Evolutionary conservation across 805 yeast species (phyloP), one percentile per base, ranked within the genome.

Genomic region (Yarrowia bubula): DNA sequence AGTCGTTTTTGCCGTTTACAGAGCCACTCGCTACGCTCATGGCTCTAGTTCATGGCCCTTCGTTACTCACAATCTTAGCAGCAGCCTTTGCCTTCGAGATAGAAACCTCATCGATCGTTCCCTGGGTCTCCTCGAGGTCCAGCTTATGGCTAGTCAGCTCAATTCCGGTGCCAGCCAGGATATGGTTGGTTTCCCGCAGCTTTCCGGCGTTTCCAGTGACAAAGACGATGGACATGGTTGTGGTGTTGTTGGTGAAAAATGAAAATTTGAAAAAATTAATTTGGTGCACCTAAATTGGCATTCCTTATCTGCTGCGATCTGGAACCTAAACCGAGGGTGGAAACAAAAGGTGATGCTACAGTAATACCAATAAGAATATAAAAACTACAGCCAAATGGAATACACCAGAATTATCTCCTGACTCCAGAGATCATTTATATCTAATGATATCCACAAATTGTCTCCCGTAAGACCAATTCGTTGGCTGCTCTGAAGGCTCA

Each of bases 101-200:
- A 0, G 97, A 89, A 47, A 95, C 93, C 64, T 89, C 89, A 46
- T 86, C 87, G 55, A 92, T 83, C 22, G 93, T 77, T 35, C 97
- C 99, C 77, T 95, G 99, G 51, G 95, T 76, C 77, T 95, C 99
- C 60, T 87, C 95, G 17, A 95, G 79, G 73, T 95, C 99, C 37
- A 96, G 74, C 37, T 86, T 80, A 67, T 83, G 77, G 75, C 89
- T 92, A 22, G 79, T 78, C 66, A 95, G 81, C 71, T 70, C 11
- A 48, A 61, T 61, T 33, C 55, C 55, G 65, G 76, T 18, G 68
- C 73, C 33, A 61, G 73, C 71, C 8, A 93, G 82, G 62, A 93
- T 88, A 64, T 88, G 86, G 68, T 86, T 82, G 22, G 93, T 96
- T 75, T 93, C 99, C 69, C 83, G 84, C 67, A 92, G 81, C 75